Conservation (phyloP, 192 early-diverging fungal species). For the Coemansia sp. region DNA sequence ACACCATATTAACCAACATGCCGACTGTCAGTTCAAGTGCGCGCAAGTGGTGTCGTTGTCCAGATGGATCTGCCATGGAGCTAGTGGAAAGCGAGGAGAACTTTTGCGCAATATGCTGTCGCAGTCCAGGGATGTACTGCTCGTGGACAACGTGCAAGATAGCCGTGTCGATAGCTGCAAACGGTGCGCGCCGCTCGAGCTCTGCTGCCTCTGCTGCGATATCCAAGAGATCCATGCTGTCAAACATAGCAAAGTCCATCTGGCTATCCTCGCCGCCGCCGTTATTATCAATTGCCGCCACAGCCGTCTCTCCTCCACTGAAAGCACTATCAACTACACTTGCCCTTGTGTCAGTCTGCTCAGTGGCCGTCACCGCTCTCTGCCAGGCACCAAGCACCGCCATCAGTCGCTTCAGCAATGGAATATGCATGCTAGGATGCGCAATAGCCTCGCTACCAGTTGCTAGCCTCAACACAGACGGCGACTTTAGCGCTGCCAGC, state of each 20-base stretch:
- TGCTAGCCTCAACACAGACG: background rate
- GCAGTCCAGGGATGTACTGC: slow-evolving; percentile 28
- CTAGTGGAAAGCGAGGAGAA: slow-evolving; percentile 21
- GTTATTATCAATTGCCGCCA: background rate
- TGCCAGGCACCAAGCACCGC: slow-evolving; percentile 23
- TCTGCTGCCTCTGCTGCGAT: slow-evolving; percentile 37
- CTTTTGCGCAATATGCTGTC: slow-evolving; percentile 21
- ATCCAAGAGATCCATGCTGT: slow-evolving; percentile 32
- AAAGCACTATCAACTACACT: background rate
- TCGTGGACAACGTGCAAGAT: slow-evolving; percentile 29
- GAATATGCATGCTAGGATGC: background rate
- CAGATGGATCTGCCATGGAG: background rate
- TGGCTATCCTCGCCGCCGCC: slow-evolving; percentile 26
- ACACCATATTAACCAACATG: slow-evolving; percentile 29
- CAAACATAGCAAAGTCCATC: slow-evolving; percentile 21
- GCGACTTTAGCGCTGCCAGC: slow-evolving; percentile 17
- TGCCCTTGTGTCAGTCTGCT: background rate
- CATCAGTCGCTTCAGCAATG: slow-evolving; percentile 9
- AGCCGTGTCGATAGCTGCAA: slow-evolving; percentile 11
- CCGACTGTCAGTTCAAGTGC: slow-evolving; percentile 13
- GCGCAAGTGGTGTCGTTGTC: slow-evolving; percentile 2
- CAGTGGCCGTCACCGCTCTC: background rate
- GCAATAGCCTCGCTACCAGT: background rate
- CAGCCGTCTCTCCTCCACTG: background rate
- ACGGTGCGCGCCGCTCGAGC: slow-evolving; percentile 23